Conservation (phyloP, 306 rosid species). For the Inga oerstediana region DNA sequence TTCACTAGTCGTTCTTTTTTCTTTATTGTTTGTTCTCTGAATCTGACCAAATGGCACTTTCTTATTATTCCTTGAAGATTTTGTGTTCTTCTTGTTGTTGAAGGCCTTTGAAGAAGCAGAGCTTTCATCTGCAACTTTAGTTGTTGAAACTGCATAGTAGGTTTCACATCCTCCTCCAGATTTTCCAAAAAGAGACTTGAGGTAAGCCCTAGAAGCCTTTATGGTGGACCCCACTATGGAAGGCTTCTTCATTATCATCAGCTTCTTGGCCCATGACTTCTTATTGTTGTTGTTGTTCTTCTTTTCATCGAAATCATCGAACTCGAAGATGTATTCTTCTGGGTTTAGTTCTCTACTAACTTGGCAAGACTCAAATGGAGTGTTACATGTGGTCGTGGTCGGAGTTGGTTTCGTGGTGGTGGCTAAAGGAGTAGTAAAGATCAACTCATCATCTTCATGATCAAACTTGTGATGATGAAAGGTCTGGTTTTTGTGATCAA, state of each 20-base stretch:
- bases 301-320: slow-evolving; percentile 32
- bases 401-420: slow-evolving; percentile 75
- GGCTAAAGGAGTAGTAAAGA: slow-evolving; percentile 76
- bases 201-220: slow-evolving; percentile 86
- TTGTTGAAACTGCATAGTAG: slow-evolving; percentile 57
- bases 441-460: slow-evolving; percentile 55
- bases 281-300: slow-evolving; percentile 1
- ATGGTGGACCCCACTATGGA: slow-evolving; percentile 70
- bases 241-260: slow-evolving; percentile 49
- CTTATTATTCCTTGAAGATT: slow-evolving; percentile 37
- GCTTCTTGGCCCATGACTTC: slow-evolving; percentile 83
- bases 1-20: slow-evolving; percentile 21
- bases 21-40: slow-evolving; percentile 51
- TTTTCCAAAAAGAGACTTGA: slow-evolving; percentile 80
- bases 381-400: slow-evolving; percentile 40
- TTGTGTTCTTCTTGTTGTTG: slow-evolving; percentile 48
- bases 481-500: slow-evolving; percentile 38
- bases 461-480: slow-evolving; percentile 9
- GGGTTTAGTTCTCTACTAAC: slow-evolving; percentile 75
- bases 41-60: slow-evolving; percentile 65
- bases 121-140: slow-evolving; percentile 67
- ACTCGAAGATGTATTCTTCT: slow-evolving; percentile 57
- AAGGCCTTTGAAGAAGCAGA: slow-evolving; percentile 58
- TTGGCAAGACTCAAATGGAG: slow-evolving; percentile 87
- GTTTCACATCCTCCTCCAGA: slow-evolving; percentile 60